Evolutionary conservation across 805 yeast species (phyloP).

Genomic region (Myxozyma melibiosi): DNA sequence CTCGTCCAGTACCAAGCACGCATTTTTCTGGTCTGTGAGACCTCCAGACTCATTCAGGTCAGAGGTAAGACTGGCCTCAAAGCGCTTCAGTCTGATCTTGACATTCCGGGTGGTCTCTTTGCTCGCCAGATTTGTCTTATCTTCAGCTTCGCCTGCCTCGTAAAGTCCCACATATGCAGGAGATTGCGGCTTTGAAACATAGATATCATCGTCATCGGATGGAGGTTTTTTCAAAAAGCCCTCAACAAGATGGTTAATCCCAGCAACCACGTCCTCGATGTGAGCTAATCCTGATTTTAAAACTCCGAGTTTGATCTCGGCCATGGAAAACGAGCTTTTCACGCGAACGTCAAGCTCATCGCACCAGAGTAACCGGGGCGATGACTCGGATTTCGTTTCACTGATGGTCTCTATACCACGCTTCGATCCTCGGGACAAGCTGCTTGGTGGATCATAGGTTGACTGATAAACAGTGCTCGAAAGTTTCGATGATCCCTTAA

Average conservation of each 20-base stretch:
- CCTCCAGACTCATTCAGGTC: constrained; percentile 13
- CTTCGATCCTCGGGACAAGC: too few species aligned
- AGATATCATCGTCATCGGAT: not conserved
- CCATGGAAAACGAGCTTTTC: not conserved
- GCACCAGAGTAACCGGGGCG: constrained; percentile 21
- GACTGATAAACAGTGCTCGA: too few species aligned
- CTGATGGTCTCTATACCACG: too few species aligned
- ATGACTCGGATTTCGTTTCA: not conserved
- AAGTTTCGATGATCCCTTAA: too few species aligned
- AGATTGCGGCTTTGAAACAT: not conserved
- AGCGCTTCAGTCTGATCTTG: constrained; percentile 11
- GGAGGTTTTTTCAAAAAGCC: constrained; percentile 10
- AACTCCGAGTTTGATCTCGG: constrained; percentile 17
- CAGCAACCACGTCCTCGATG: constrained; percentile 19
- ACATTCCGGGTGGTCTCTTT: constrained; percentile 8
- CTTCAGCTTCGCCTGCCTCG: not conserved
- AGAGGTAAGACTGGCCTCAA: constrained; percentile 16
- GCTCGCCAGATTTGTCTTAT: not conserved
- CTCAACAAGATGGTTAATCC: constrained; percentile 12
- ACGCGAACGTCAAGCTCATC: constrained; percentile 19
- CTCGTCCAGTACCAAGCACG: constrained; percentile 1
- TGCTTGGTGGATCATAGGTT: too few species aligned
- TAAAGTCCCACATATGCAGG: constrained; percentile 12
- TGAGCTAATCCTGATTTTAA: constrained; percentile 24
- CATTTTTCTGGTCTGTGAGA: not conserved